Percentiles rank a stretch among this genome's conserved stretches.
These are phyloP conservation scores for Salix caprea DNA, from an alignment of 345 rosid genomes.

Conservation along the genomic window DNA sequence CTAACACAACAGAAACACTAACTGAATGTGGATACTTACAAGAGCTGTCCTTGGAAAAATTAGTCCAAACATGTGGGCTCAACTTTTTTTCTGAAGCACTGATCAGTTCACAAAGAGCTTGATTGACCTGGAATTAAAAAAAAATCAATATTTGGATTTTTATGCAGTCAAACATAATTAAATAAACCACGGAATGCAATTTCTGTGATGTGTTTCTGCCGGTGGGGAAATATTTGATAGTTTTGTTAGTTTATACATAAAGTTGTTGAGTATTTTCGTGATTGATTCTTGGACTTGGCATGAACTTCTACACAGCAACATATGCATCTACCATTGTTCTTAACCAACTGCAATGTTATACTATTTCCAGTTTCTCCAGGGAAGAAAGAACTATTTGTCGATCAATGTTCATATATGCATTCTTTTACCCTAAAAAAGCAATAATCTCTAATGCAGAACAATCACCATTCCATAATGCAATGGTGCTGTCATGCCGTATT, in stretches of 20 bases:
- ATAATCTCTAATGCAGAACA: not conserved
- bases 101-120: conserved; percentile 68
- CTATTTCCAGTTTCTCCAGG: not conserved
- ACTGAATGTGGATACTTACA: conserved; percentile 32
- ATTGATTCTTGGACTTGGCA: not conserved
- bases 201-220: not conserved
- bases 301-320: not conserved
- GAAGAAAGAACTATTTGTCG: not conserved
- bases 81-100: conserved; percentile 54
- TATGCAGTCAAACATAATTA: not conserved
- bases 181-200: not conserved
- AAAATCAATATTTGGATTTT: not conserved
- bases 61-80: conserved; percentile 67
- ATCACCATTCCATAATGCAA: not conserved
- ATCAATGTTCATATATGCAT: not conserved
- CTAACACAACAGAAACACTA: not conserved
- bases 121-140: conserved; percentile 65
- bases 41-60: conserved; percentile 39
- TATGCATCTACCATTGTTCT: not conserved
- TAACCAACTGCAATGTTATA: not conserved
- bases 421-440: not conserved
- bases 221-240: not conserved
- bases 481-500: not conserved
- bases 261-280: not conserved
- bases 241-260: not conserved